These are phyloP conservation scores for Aspergillus ustus DNA, from an alignment of 2,329 filamentous ascomycete genomes.

Conservation along the genomic window DNA sequence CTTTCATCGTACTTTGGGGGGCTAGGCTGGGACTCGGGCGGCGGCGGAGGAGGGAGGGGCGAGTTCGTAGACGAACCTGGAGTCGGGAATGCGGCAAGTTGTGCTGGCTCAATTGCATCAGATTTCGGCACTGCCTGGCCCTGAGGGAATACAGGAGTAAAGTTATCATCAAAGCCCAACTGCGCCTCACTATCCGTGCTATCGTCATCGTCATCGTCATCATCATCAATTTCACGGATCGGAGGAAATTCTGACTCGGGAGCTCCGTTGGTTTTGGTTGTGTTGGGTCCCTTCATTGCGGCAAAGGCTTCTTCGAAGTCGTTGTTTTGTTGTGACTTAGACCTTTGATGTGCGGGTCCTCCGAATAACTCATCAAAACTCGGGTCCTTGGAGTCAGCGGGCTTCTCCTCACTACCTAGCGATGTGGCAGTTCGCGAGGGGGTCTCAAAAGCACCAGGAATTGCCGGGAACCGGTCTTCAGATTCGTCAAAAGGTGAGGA, in stretches of 20 bases:
- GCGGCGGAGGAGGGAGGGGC: constrained; percentile 56
- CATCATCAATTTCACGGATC: constrained; percentile 81
- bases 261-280: constrained; percentile 43
- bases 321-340: constrained; percentile 51
- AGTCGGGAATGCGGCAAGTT: constrained; percentile 43
- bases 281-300: constrained; percentile 50
- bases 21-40: constrained; percentile 61
- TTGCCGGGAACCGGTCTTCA: constrained; percentile 27
- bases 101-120: constrained; percentile 43
- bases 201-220: constrained; percentile 74
- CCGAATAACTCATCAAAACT: constrained; percentile 54
- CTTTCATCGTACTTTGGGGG: constrained; percentile 51
- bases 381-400: constrained; percentile 38
- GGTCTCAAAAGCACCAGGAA: constrained; percentile 25
- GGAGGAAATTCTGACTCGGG: constrained; percentile 79
- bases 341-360: constrained; percentile 48
- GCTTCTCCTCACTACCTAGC: constrained; percentile 28
- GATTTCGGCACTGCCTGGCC: constrained; percentile 33
- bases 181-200: constrained; percentile 69
- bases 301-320: constrained; percentile 55
- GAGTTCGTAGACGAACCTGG: constrained; percentile 45
- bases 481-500: constrained; percentile 41
- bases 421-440: constrained; percentile 54
- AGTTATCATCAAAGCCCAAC: constrained; percentile 87
- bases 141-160: constrained; percentile 66